Conservation (phyloP, 2,329 filamentous ascomycete species). For the Cladophialophora immunda region DNA sequence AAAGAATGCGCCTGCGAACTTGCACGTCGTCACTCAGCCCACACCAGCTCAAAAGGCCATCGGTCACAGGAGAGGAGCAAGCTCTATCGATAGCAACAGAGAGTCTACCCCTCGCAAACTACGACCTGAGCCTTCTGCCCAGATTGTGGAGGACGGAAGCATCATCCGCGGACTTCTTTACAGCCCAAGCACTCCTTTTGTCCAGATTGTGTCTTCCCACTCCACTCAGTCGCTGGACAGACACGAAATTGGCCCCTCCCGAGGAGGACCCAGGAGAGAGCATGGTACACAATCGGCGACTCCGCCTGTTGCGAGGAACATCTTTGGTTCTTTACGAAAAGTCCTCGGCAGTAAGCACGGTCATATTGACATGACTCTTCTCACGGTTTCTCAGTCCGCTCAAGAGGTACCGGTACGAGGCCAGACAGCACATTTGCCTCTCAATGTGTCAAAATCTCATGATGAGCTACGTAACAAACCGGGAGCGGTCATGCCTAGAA, state of each 20-base stretch:
- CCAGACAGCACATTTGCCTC: slow-evolving; percentile 51
- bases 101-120: slow-evolving; percentile 80
- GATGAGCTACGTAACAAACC: slow-evolving; percentile 54
- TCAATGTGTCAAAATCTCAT: slow-evolving; percentile 55
- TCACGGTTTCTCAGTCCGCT: slow-evolving; percentile 37
- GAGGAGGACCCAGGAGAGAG: slow-evolving; percentile 21
- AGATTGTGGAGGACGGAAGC: slow-evolving; percentile 67
- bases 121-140: slow-evolving; percentile 19
- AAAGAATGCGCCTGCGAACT: slow-evolving; percentile 40
- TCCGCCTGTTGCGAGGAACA: slow-evolving; percentile 79
- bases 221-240: slow-evolving; percentile 55
- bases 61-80: slow-evolving; percentile 83
- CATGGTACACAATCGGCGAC: slow-evolving; percentile 22
- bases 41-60: slow-evolving; percentile 61
- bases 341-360: slow-evolving; percentile 72
- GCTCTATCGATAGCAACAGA: slow-evolving; percentile 60
- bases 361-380: slow-evolving; percentile 35
- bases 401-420: slow-evolving; percentile 38
- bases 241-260: slow-evolving; percentile 33
- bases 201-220: slow-evolving; percentile 67
- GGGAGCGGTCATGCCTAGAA: slow-evolving; percentile 44
- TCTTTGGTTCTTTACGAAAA: slow-evolving; percentile 85
- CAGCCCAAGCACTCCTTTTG: slow-evolving; percentile 81
- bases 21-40: slow-evolving; percentile 42
- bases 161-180: slow-evolving; percentile 87